Percentiles rank a stretch among this genome's conserved stretches.
Conservation (phyloP, 176 grass and related monocot genomes). For the Bromus sterilis region DNA sequence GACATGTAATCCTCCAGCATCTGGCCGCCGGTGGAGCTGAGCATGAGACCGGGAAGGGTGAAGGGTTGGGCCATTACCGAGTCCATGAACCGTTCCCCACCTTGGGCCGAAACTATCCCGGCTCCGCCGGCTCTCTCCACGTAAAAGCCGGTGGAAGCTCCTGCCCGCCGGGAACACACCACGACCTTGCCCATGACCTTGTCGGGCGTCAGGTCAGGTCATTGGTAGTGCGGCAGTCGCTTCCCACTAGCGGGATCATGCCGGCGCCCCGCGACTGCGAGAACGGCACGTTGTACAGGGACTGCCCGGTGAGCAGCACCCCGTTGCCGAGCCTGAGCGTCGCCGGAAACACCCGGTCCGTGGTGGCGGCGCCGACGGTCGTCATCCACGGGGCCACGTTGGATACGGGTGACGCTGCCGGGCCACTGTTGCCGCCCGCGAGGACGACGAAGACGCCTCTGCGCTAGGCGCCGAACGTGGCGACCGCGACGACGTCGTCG, state of each 20-base stretch:
- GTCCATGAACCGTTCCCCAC: neutral
- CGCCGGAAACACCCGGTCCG: neutral
- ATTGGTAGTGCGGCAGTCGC: fast-evolving
- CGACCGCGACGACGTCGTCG: too few species aligned
- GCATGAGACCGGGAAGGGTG: neutral
- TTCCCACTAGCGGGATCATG: neutral
- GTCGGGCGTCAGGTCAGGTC: too few species aligned
- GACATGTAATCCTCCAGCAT: neutral
- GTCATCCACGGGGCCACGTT: too few species aligned
- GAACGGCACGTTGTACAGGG: neutral
- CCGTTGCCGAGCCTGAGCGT: neutral
- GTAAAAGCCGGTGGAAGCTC: too few species aligned
- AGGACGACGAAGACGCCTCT: too few species aligned
- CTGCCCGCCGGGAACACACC: neutral
- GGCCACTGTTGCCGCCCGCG: too few species aligned
- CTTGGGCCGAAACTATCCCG: neutral
- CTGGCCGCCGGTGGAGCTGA: neutral
- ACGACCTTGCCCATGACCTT: too few species aligned
- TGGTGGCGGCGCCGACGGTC: too few species aligned
- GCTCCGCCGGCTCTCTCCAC: too few species aligned
- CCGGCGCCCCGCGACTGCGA: neutral
- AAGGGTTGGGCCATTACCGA: too few species aligned
- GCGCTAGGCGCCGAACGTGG: too few species aligned
- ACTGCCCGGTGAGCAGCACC: neutral
- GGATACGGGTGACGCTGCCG: too few species aligned